Evolutionary conservation across 345 rosid species (phyloP).

Genomic region (Gossypium ekmanianum): DNA sequence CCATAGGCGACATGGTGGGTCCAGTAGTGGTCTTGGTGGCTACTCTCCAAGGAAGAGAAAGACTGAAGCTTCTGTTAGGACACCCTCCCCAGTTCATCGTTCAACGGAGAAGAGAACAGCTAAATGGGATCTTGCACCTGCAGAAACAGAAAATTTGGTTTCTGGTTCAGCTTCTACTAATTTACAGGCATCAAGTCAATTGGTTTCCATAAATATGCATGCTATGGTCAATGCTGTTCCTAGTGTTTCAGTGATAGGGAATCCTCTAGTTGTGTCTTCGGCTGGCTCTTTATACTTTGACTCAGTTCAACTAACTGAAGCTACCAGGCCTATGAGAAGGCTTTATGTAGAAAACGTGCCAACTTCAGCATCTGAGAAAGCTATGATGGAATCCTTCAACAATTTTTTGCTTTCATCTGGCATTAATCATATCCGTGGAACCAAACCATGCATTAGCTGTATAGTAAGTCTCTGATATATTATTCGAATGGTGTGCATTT

Average conservation of each 20-base stretch:
- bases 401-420: conserved; percentile 64
- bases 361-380: conserved; percentile 70
- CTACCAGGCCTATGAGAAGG: conserved; percentile 82
- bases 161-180: conserved; percentile 40
- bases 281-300: conserved; percentile 41
- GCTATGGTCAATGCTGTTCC: conserved; percentile 42
- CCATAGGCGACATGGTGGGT: conserved; percentile 45
- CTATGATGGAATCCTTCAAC: conserved; percentile 62
- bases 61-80: conserved; percentile 53
- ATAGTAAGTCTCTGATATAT: conserved; percentile 54
- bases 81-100: conserved; percentile 61
- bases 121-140: conserved; percentile 76
- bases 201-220: conserved; percentile 32
- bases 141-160: conserved; percentile 27
- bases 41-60: conserved; percentile 92
- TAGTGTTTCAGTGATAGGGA: conserved; percentile 33
- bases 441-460: conserved; percentile 85
- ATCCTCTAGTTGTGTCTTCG: conserved; percentile 38
- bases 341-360: conserved; percentile 87
- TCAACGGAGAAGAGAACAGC: conserved; percentile 71
- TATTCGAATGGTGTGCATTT: conserved; percentile 14
- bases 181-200: conserved; percentile 39
- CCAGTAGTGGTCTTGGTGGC: conserved; percentile 81
- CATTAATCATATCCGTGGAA: conserved; percentile 55
- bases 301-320: conserved; percentile 80